phyloP scores from a whole-genome alignment of 148 eudicot genomes.

The Silene latifolia region DNA sequence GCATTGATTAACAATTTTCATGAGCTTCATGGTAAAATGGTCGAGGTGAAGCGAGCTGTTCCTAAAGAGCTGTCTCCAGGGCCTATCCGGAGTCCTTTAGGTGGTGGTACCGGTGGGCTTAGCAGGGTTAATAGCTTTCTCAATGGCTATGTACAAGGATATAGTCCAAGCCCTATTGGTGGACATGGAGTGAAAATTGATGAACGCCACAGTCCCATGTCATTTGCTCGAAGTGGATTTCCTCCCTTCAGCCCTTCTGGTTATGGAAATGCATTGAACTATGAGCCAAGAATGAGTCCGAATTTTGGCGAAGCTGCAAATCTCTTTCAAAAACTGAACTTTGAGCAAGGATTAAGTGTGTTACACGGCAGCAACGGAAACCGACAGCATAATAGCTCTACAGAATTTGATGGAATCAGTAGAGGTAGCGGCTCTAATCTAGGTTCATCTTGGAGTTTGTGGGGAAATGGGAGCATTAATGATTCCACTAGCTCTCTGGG shows the following conservation, averaged over 20 bases:
- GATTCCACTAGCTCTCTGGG: slow-evolving; percentile 40
- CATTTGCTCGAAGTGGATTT: slow-evolving; percentile 60
- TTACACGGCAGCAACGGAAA: slow-evolving; percentile 39
- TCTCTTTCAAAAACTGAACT: slow-evolving; percentile 42
- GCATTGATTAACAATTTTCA: slow-evolving; percentile 73
- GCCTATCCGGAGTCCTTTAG: slow-evolving; percentile 55
- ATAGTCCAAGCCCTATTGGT: slow-evolving; percentile 45
- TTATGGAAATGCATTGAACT: slow-evolving; percentile 46
- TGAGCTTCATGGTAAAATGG: slow-evolving; percentile 95
- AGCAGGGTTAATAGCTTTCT: slow-evolving; percentile 62
- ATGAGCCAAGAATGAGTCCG: slow-evolving; percentile 57
- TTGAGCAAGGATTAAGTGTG: slow-evolving; percentile 52
- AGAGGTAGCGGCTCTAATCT: slow-evolving; percentile 47
- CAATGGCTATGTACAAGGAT: slow-evolving; percentile 60
- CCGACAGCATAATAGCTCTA: slow-evolving; percentile 43
- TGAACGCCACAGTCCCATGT: slow-evolving; percentile 60
- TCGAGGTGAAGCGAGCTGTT: slow-evolving; percentile 94
- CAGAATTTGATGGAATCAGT: slow-evolving; percentile 47
- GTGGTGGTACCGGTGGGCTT: slow-evolving; percentile 48
- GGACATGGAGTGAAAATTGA: slow-evolving; percentile 73
- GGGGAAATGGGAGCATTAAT: slow-evolving; percentile 60
- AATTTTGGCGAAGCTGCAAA: slow-evolving; percentile 42
- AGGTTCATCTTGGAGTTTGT: slow-evolving; percentile 53
- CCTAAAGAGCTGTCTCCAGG: slow-evolving; percentile 88
- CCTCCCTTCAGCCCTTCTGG: slow-evolving; percentile 54